These are phyloP conservation scores for Jaltomata sinuosa DNA, from an alignment of 257 asterid species.

Conservation along the genomic window DNA sequence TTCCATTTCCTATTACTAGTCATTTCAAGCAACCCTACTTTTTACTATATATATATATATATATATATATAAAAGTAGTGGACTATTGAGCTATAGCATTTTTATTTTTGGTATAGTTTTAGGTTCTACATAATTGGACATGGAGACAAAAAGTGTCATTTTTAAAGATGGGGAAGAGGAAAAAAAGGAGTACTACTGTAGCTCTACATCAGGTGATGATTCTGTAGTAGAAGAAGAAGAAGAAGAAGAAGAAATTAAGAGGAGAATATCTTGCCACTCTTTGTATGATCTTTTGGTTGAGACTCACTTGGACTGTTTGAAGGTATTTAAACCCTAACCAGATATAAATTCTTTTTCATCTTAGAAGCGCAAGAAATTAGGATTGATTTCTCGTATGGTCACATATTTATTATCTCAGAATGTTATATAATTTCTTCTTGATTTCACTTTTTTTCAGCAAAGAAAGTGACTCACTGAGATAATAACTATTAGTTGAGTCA, in stretches of 20 bases:
- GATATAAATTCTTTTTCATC: background rate
- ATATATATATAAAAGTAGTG: background rate
- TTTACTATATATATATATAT: background rate
- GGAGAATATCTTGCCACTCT: slow-evolving; percentile 2
- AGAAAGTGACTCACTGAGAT: background rate
- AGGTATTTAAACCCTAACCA: background rate
- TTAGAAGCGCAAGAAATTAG: background rate
- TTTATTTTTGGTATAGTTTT: background rate
- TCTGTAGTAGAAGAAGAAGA: background rate
- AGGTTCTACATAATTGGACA: background rate
- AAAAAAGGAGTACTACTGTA: background rate
- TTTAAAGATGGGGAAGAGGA: background rate
- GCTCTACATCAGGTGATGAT: background rate
- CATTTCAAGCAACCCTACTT: slow-evolving; percentile 1
- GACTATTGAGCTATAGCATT: background rate
- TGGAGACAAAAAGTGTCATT: background rate
- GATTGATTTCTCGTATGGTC: background rate
- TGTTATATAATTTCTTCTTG: background rate
- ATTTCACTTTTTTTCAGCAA: background rate
- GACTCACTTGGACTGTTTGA: slow-evolving; percentile 8
- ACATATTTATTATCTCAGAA: background rate
- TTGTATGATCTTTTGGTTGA: slow-evolving; percentile 8
- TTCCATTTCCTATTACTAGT: background rate
- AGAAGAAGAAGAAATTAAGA: slow-evolving; percentile 1
- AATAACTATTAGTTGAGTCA: background rate